Evolutionary conservation across 2,329 filamentous ascomycete species (phyloP).

Genomic region (Trichoderma gracile): DNA sequence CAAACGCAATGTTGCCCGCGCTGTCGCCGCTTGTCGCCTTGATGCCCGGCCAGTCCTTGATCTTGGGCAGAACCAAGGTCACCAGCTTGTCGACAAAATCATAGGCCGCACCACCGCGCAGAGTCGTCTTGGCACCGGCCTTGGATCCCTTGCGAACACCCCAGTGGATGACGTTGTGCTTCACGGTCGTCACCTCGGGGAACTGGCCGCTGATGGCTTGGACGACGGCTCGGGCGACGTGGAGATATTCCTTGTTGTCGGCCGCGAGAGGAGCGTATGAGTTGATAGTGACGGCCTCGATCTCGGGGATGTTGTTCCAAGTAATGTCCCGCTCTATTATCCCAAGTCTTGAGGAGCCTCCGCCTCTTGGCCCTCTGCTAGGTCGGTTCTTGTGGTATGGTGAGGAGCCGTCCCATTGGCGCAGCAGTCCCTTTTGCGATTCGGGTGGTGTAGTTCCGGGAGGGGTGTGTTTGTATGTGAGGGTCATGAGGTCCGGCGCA

Average conservation of each 20-base stretch:
- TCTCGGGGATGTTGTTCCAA: conserved; percentile 81
- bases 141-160: conserved; percentile 69
- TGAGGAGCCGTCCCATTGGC: conserved; percentile 84
- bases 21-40: conserved; percentile 71
- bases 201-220: conserved; percentile 83
- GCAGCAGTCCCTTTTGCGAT: conserved; percentile 62
- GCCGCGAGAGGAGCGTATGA: conserved; percentile 69
- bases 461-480: conserved; percentile 83
- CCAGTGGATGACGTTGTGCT: conserved; percentile 72
- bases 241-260: conserved; percentile 71
- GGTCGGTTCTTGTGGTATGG: conserved; percentile 94
- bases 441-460: conserved; percentile 65
- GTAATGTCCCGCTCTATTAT: conserved; percentile 72
- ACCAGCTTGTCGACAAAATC: conserved; percentile 90
- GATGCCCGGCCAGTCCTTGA: conserved; percentile 90
- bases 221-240: conserved; percentile 79
- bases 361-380: conserved; percentile 79
- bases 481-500: conserved; percentile 81
- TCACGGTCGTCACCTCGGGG: conserved; percentile 68
- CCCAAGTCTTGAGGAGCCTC: conserved; percentile 61
- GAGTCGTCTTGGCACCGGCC: conserved; percentile 72
- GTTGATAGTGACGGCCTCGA: conserved; percentile 80
- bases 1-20: conserved; percentile 83
- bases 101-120: conserved; percentile 78
- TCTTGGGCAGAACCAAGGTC: conserved; percentile 86